Evolutionary conservation across 2,329 filamentous ascomycete genomes (phyloP).

Genomic region (Colletotrichum spaethianum): DNA sequence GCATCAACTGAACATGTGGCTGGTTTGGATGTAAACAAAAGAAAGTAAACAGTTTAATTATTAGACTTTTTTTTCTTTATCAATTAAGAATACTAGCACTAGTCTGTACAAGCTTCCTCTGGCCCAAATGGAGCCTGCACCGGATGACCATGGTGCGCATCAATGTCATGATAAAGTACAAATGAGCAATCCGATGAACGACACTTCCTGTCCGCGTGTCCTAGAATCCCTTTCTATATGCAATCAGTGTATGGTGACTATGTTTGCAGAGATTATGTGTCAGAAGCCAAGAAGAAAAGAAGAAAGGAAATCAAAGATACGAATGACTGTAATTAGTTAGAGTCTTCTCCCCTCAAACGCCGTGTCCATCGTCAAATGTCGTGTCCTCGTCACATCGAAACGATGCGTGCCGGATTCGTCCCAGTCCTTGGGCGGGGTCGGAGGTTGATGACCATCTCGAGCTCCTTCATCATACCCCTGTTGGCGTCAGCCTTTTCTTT

Average conservation of each 20-base stretch:
- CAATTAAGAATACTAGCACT: constrained; percentile 9
- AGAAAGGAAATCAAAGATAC: constrained; percentile 10
- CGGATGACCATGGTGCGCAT: constrained; percentile 4
- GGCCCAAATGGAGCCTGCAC: constrained; percentile 21
- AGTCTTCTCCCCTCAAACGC: constrained; percentile 31
- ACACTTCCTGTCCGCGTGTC: constrained; percentile 14
- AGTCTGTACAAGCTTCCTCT: constrained; percentile 9
- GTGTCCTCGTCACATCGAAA: constrained; percentile 58
- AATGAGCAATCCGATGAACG: constrained; percentile 9
- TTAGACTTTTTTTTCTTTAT: neutral
- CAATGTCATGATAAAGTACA: constrained; percentile 33
- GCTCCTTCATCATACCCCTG: constrained; percentile 90
- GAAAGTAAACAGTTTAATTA: constrained; percentile 21
- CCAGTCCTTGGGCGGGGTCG: constrained; percentile 59
- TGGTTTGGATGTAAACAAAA: constrained; percentile 16
- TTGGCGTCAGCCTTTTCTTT: constrained; percentile 85
- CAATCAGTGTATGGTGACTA: constrained; percentile 7
- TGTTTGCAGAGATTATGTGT: constrained; percentile 27
- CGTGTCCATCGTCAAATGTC: constrained; percentile 38
- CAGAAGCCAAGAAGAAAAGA: constrained; percentile 13
- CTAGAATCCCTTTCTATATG: constrained; percentile 34
- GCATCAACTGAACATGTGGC: neutral
- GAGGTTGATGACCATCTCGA: constrained; percentile 87
- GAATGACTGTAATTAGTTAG: constrained; percentile 40
- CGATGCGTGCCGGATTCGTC: constrained; percentile 53